These are phyloP conservation scores for Chrysoporthe deuterocubensis DNA, from an alignment of 2,329 filamentous ascomycete species.

Conservation along the genomic window DNA sequence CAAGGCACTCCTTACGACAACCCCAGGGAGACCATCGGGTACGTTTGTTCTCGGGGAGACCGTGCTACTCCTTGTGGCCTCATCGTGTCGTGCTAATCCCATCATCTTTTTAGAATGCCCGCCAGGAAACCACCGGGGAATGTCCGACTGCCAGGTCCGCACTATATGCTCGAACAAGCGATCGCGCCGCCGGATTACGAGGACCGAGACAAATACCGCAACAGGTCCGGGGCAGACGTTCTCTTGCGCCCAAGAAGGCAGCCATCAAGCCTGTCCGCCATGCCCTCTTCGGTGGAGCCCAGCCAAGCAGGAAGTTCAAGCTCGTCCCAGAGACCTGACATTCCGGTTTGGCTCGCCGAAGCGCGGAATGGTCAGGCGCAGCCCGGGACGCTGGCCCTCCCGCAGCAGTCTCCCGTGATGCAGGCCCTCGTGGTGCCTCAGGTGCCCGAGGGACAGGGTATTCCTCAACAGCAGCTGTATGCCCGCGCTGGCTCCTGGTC, in stretches of 20 bases:
- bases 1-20: constrained; percentile 22
- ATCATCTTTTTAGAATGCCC: constrained; percentile 15
- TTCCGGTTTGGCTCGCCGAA: constrained; percentile 14
- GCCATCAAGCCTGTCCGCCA: background rate
- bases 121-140: constrained; percentile 16
- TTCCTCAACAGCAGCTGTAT: background rate
- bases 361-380: constrained; percentile 1
- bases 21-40: constrained; percentile 22
- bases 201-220: constrained; percentile 10
- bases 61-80: no score
- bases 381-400: constrained; percentile 1
- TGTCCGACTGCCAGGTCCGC: constrained; percentile 24
- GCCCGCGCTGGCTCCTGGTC: background rate
- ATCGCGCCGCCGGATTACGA: constrained; percentile 15
- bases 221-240: constrained; percentile 18
- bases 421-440: background rate
- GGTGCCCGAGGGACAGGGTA: background rate
- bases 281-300: background rate
- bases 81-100: background rate
- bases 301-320: background rate
- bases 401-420: constrained; percentile 9
- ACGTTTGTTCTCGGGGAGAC: background rate
- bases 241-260: constrained; percentile 16
- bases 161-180: constrained; percentile 26
- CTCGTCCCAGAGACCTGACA: constrained; percentile 4